Evolutionary conservation across 73 alveolate species (phyloP), one percentile per base, ranked within the genome.

Genomic region (Durusdinium trenchii): DNA sequence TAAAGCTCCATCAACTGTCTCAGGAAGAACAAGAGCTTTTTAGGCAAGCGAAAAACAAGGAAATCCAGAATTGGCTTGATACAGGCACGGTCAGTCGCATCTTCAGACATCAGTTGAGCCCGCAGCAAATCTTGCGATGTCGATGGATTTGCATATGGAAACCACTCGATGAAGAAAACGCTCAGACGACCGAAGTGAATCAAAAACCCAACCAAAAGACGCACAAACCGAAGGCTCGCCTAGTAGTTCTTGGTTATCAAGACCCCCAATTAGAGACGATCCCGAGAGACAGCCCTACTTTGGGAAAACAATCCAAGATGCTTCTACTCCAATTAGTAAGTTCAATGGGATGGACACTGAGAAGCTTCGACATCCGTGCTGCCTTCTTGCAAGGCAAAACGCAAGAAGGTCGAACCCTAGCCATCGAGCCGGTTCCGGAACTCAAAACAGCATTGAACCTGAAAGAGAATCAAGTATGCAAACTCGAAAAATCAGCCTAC

Each of bases 371-470:
- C 26, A 46, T 79, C 67, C 4, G 26, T 3, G 61, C 90, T 3
- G 90, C 90, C 3, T 79, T 79, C 62, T 28, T 79, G 42, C 90
- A 79, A 79, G 90, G 90, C 20, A 73, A 73, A 28, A 14, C 60
- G 26, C 52, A 6, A 18, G 32, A 14, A 3, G 90, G 42, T 46
- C 38, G 90, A 9, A 46, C 20, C 4, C 20, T 79, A 3, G 90
- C 67, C 4, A 42, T 79, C 4, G 90, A 79, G 45, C 67, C 90
- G 7, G 90, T 79, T 42, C 67, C 62, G 6, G 61, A 43, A 28
- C 57, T 9, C n/a, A 28, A 7, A 2, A 10, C 9, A 36, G 52
- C 51, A 20, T 3, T 71, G 84, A 48, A 71, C 52, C 51, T 71
- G 30, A n/a, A 18, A 26, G 18, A 48, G 6, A 7, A 7, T 3